Base-by-base conservation (phyloP, 257 asterid species). In the Solanum habrochaites region DNA sequence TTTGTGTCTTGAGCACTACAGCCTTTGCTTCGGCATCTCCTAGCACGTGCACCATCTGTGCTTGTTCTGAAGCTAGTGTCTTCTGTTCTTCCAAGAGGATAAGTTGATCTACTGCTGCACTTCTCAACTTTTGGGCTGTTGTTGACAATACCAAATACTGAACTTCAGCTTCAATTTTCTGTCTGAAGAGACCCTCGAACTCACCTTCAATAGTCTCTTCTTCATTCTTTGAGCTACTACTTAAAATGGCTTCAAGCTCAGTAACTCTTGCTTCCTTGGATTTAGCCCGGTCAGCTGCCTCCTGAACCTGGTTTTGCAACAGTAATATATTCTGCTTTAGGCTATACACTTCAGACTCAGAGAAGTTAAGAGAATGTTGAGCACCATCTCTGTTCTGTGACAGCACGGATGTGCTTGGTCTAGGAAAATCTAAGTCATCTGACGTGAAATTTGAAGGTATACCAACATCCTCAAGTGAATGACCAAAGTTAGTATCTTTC, bases 161-260 rank as follows among this genome's bases (percentile, higher is more conserved):
- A 43, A 97, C 95, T 88, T 94, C 98, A 13, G 94, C 93, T 94
- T 94, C 98, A 42, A 95, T 89, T 86, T 93, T 94, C 88, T 89
- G 95, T 93, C 72, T 94, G 32, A 92, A 94, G 86, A 92, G 87
- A 64, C 85, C 88, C 87, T 95, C 98, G n/a, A 91, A 91, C 80
- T 93, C 97, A 82, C 84, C 66, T 84, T 87, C 43, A 64, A 14
- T 86, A 29, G 69, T 86, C 85, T 69, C 85, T 87, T 88, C 93
- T 67, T 86, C 82, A 85, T 6, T 64, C 47, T 7, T 45, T 43
- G 83, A 86, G 75, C 86, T 35, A 82, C 85, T n/a, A 85, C 70
- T 42, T 62, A 87, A 73, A 85, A 60, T 86, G 87, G 85, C 86
- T 83, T 89, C 90, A 9, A 89, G 88, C 87, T 89, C 93, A 27